Evolutionary conservation across 202 grass and related monocot species (phyloP).

Genomic region (Bolboschoenoplectus hybrid): DNA sequence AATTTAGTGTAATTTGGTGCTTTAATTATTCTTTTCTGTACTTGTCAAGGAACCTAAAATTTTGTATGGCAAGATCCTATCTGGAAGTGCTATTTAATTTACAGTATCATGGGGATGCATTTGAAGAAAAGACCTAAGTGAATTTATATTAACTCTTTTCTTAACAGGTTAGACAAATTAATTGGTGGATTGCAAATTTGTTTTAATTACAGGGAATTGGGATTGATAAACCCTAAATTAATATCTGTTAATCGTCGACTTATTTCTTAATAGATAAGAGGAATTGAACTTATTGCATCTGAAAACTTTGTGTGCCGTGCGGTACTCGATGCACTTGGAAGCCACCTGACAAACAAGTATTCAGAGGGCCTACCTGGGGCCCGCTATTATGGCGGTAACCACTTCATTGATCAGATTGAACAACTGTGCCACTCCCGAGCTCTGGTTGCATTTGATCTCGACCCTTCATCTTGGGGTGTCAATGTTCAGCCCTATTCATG

Average conservation of each 20-base stretch:
- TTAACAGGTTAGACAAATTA: constrained; percentile 61
- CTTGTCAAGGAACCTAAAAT: background rate
- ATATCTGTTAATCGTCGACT: background rate
- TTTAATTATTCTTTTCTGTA: background rate
- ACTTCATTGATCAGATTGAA: constrained; percentile 95
- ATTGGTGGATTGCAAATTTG: constrained; percentile 47
- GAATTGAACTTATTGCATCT: constrained; percentile 93
- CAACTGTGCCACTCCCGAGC: constrained; percentile 73
- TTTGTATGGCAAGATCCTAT: background rate
- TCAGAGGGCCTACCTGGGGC: constrained; percentile 79
- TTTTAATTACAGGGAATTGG: background rate
- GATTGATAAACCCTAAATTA: background rate
- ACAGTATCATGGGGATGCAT: background rate
- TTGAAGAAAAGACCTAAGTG: background rate
- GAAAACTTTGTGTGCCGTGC: constrained; percentile 96
- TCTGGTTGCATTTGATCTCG: constrained; percentile 66
- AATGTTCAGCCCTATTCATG: constrained; percentile 96
- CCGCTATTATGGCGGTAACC: constrained; percentile 88
- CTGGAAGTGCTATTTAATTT: background rate
- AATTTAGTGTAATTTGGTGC: background rate
- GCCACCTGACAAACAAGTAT: constrained; percentile 99
- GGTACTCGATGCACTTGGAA: constrained; percentile 90
- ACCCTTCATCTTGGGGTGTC: constrained; percentile 79
- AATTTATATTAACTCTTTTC: background rate
- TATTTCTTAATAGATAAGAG: constrained; percentile 47